A percentile compares a stretch with the other conserved stretches of the same genome.
Conservation (phyloP, 31 red algal genomes). For the Porphyra umbilicalis region DNA sequence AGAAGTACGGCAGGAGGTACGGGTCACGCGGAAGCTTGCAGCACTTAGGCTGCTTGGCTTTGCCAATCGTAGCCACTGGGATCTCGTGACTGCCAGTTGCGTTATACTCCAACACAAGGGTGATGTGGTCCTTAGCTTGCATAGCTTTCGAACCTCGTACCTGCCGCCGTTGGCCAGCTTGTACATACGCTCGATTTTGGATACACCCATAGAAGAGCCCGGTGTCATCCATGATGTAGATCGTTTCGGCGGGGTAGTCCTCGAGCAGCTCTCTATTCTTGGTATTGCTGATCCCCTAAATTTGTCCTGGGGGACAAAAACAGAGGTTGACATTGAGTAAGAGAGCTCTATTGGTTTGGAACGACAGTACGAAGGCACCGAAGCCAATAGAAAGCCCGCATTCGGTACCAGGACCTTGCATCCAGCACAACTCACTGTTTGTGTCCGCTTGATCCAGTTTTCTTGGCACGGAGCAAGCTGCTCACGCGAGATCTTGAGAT, state of each 20-base stretch:
- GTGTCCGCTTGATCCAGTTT: too few relatives aligned
- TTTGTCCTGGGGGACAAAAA: too few relatives aligned
- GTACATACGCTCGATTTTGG: background rate
- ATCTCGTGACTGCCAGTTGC: constrained; percentile 12
- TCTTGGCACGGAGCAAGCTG: too few relatives aligned
- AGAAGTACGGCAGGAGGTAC: constrained; percentile 3
- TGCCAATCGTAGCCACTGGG: background rate
- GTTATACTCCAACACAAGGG: constrained; percentile 3
- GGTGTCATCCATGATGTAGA: constrained; percentile 24
- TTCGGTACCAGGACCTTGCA: too few relatives aligned
- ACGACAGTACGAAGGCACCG: too few relatives aligned
- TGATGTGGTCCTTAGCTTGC: constrained; percentile 4
- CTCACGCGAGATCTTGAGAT: too few relatives aligned
- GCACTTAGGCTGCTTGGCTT: background rate
- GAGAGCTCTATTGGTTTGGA: too few relatives aligned
- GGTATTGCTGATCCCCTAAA: too few relatives aligned
- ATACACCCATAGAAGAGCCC: constrained; percentile 12
- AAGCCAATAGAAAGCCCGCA: too few relatives aligned
- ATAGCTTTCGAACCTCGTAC: constrained; percentile 15
- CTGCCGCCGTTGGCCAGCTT: constrained; percentile 7
- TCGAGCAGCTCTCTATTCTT: background rate
- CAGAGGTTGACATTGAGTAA: too few relatives aligned
- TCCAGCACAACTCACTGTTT: too few relatives aligned
- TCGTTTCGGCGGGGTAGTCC: constrained; percentile 5
- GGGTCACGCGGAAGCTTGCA: background rate